Evolutionary conservation across 1,139 yeast genomes (phyloP).

Genomic region (Kurtzmaniella quercitrusa): DNA sequence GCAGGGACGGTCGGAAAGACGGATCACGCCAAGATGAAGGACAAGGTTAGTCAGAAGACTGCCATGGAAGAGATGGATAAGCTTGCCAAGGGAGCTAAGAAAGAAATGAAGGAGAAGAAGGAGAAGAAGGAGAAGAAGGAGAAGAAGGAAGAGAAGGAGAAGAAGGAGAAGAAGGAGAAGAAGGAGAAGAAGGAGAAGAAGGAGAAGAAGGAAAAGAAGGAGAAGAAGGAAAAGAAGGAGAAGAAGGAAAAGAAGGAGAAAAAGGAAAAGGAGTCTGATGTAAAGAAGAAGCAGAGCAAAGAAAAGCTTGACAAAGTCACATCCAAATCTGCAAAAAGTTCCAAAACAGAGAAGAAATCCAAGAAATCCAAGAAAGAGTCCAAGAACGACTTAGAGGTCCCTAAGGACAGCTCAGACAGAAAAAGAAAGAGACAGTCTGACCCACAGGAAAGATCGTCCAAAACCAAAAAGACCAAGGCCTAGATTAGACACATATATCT

Average conservation of each 20-base stretch:
- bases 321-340: too few species aligned
- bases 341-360: constrained; percentile 13
- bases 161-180: constrained; percentile 11
- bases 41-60: constrained; percentile 10
- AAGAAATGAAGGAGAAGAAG: constrained; percentile 9
- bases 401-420: constrained; percentile 12
- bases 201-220: constrained; percentile 13
- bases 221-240: constrained; percentile 10
- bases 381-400: constrained; percentile 12
- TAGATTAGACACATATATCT: not conserved
- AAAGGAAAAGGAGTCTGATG: constrained; percentile 13
- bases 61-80: constrained; percentile 12
- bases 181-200: constrained; percentile 12
- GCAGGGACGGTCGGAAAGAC: constrained; percentile 65
- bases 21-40: constrained; percentile 15
- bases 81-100: constrained; percentile 9
- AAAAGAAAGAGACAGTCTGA: constrained; percentile 8
- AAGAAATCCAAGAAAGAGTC: constrained; percentile 12
- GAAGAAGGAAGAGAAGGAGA: constrained; percentile 14
- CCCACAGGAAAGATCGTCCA: not conserved
- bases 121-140: constrained; percentile 14
- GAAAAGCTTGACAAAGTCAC: too few species aligned
- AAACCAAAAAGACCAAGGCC: not conserved
- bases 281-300: too few species aligned
- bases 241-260: constrained; percentile 14